Evolutionary conservation across 495 filamentous ascomycete species (phyloP).

Genomic region (Collariella sp.): DNA sequence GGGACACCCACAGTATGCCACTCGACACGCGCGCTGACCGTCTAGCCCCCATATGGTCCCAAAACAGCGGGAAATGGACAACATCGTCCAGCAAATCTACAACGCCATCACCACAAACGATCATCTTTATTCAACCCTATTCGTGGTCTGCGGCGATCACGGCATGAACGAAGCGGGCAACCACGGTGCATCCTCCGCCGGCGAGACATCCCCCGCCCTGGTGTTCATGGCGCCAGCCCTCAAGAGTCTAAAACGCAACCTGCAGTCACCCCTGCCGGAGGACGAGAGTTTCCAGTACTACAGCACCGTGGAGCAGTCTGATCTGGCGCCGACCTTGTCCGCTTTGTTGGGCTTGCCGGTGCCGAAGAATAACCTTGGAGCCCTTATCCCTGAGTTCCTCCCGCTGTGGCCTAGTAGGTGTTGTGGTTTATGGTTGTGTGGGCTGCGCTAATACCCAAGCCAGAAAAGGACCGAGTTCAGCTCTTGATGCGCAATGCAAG

Average conservation of each 20-base stretch:
- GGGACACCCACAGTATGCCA: not conserved
- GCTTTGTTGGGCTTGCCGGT: slow-evolving; percentile 80
- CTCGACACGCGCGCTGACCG: not conserved
- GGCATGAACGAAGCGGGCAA: slow-evolving; percentile 99
- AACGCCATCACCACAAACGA: slow-evolving; percentile 57
- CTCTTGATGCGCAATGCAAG: slow-evolving; percentile 65
- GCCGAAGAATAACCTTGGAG: slow-evolving; percentile 84
- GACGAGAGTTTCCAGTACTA: slow-evolving; percentile 70
- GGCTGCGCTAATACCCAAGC: slow-evolving; percentile 3
- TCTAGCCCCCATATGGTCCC: slow-evolving; percentile 75
- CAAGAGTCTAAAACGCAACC: slow-evolving; percentile 41
- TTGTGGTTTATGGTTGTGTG: no score
- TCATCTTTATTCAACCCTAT: slow-evolving; percentile 67
- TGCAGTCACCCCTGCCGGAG: slow-evolving; percentile 37
- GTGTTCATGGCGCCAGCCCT: slow-evolving; percentile 89
- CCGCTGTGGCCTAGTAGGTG: slow-evolving; percentile 59
- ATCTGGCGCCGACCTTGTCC: slow-evolving; percentile 84
- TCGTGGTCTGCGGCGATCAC: slow-evolving; percentile 88
- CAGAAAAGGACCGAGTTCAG: slow-evolving; percentile 51
- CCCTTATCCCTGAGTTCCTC: slow-evolving; percentile 74
- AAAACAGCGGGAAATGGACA: slow-evolving; percentile 94
- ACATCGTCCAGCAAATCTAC: slow-evolving; percentile 66
- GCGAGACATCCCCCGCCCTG: slow-evolving; percentile 88
- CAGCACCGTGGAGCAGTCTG: slow-evolving; percentile 76
- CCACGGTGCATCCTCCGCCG: slow-evolving; percentile 84